Conservation (phyloP, 176 grass and related monocot species). For the Calamus simplicifolius region DNA sequence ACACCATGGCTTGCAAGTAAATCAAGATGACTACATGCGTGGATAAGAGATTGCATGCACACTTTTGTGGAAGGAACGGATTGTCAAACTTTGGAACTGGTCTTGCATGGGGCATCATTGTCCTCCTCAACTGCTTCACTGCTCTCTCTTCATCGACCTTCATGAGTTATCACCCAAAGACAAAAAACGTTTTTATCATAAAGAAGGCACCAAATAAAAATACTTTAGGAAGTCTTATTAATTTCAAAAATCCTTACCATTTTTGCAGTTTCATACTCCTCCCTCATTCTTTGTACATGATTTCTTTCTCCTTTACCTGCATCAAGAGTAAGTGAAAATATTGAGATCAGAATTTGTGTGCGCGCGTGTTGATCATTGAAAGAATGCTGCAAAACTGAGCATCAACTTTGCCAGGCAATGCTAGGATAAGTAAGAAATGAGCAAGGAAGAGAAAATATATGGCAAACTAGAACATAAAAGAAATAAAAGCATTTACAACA, state of each 20-base stretch:
- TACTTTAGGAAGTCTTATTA: no score
- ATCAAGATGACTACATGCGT: no score
- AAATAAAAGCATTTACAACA: no score
- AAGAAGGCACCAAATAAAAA: no score
- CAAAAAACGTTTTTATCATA: not conserved
- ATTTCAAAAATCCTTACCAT: slow-evolving; percentile 32
- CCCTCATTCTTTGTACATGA: slow-evolving; percentile 65
- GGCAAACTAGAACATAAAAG: no score
- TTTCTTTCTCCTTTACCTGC: slow-evolving; percentile 86
- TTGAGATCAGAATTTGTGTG: not conserved
- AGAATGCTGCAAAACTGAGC: no score
- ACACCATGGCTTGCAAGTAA: no score
- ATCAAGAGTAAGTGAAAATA: not conserved
- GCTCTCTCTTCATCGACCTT: slow-evolving; percentile 97
- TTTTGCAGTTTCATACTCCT: slow-evolving; percentile 74
- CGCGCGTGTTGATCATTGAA: no score
- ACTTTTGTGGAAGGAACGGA: slow-evolving; percentile 82
- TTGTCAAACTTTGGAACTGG: slow-evolving; percentile 81
- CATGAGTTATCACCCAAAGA: slow-evolving; percentile 7
- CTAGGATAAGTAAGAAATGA: no score
- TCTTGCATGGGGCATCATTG: slow-evolving; percentile 75
- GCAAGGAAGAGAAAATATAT: no score
- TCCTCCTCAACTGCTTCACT: slow-evolving; percentile 76
- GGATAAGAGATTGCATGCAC: slow-evolving; percentile 15
- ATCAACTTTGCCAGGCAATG: no score